phyloP scores from a whole-genome alignment of 495 filamentous ascomycete genomes.

The Tuber melanosporum region DNA sequence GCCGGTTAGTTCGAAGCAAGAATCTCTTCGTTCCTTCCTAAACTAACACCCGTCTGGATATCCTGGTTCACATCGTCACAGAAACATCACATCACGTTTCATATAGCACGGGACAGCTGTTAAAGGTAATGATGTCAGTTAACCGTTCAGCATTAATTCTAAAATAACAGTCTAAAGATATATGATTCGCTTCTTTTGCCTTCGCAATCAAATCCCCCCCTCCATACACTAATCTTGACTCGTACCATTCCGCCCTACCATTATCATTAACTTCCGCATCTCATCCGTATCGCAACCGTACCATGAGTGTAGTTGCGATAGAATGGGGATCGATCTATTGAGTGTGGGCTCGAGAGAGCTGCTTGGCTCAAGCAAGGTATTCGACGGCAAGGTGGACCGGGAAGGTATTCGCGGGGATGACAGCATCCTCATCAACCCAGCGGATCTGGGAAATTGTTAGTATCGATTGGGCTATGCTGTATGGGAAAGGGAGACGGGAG shows the following conservation, averaged over 20 bases:
- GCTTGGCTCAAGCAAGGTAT: background rate
- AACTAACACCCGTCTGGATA: background rate
- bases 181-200: background rate
- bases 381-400: slow-evolving; percentile 9
- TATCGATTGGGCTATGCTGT: background rate
- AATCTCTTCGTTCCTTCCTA: background rate
- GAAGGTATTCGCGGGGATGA: slow-evolving; percentile 14
- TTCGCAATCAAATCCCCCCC: background rate
- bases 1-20: background rate
- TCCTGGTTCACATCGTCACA: background rate
- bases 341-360: background rate
- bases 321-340: background rate
- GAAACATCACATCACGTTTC: background rate
- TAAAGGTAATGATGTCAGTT: background rate
- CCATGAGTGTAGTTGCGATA: background rate
- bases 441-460: slow-evolving; percentile 7
- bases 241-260: background rate
- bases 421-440: slow-evolving; percentile 10
- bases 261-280: background rate
- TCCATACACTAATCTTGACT: background rate
- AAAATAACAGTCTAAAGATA: background rate
- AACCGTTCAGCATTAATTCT: background rate
- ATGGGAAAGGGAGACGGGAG: background rate
- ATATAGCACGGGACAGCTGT: background rate
- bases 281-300: background rate